Base-by-base conservation (phyloP, 495 filamentous ascomycete genomes). In the Barbatosphaeria neglecta region DNA sequence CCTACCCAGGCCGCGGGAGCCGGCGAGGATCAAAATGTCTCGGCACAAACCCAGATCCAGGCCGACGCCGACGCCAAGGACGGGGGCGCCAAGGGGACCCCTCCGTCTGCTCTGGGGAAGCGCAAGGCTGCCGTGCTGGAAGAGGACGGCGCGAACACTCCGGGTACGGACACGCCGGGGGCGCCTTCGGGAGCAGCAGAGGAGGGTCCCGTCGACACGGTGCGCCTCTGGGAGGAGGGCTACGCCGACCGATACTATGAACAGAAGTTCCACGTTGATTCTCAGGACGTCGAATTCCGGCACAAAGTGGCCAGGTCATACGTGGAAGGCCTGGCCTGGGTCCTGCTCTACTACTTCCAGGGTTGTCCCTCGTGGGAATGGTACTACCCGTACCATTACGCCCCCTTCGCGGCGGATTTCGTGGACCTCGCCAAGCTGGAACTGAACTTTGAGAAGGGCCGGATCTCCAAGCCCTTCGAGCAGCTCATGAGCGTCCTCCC, bases 341-440 rank as follows among this genome's bases (percentile, higher is more conserved):
- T 97, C n/a, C 68, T 99, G 20, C 71, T 83, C 16, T 99, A 99
- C 59, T 99, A 99, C 63, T 93, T 95, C 61, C 92, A 99, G 63
- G 92, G 93, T 16, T 97, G 92, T 56, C 87, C 93, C 10, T 94
- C 87, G 2, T 97, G 93, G 92, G 90, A 83, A 43, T 99, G 92
- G 92, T 99, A 89, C 59, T 99, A 95, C 57, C 92, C 92, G 1
- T 90, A 97, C 58, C 92, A 99, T 61, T 99, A 99, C 57, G 93
- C 92, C 4, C 92, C 92, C 10, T 97, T 96, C 65, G 92, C 93
- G 1, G 84, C 88, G 38, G 92, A 99, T 63, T 99, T 99, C 60
- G 81, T 82, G 43, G 84, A 92, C 43, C 72, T 99, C 25, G 77
- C 63, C 40, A 80, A 90, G 44, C 80, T 95, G 67, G 74, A 80